Base-by-base conservation (phyloP, 495 filamentous ascomycete species). In the Lepidopterella palustris region DNA sequence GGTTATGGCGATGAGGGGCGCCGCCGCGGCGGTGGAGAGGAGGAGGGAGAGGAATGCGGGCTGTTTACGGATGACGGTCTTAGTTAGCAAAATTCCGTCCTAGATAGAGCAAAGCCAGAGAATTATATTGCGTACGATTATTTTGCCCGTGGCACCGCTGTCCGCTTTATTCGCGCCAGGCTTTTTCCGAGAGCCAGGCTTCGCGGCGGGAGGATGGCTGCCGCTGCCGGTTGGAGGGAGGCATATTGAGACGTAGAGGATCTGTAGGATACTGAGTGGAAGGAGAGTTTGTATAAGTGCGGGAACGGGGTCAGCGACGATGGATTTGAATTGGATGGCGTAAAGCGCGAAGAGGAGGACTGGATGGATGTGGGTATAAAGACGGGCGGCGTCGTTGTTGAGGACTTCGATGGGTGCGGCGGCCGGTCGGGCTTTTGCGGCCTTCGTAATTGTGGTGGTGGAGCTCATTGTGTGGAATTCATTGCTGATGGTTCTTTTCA, bases 281-380 rank as follows among this genome's bases (percentile, higher is more conserved):
- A 85, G 80, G n/a, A 93, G 70, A 26, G 81, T 73, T 29, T 63
- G 77, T 1, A 79, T 62, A 55, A 98, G 81, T 15, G 84, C 79
- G 15, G 79, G 68, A 6, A 87, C 81, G 6, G 93, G 92, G 66
- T 92, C 78, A 28, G 77, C 73, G 11, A 96, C 87, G 20, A 96
- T 77, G 23, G 76, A 66, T 27, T 71, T 68, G 76, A 97, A 96
- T 31, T 77, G 80, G 28, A 80, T 39, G 56, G 78, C 72, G 68
- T 82, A 84, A 28, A 85, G 65, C 35, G 74, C 74, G 18, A 89
- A 77, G 24, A 95, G 76, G 13, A 90, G 68, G 27, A 75, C 74
- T 4, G 88, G 84, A 63, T 95, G 87, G 54, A 83, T 69, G 65
- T 87, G 77, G 10, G 82, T 77, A 62, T 81, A 86, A 25, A 76